These are phyloP conservation scores for Xylariaceae sp. DNA, from an alignment of 2,329 filamentous ascomycete genomes.

Conservation along the genomic window DNA sequence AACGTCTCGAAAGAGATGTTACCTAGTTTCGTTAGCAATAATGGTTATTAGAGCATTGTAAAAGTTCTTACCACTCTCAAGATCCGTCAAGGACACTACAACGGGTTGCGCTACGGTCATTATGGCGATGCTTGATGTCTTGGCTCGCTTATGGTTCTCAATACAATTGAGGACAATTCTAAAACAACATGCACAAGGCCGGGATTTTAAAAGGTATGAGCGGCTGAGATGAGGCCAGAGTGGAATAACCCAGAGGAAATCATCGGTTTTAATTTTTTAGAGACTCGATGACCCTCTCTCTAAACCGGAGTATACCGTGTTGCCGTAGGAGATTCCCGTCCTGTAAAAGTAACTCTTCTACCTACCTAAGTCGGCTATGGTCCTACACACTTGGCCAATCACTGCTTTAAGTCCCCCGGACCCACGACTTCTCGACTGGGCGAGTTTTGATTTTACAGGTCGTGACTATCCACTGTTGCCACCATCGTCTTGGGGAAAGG, in stretches of 20 bases:
- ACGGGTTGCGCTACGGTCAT: constrained; percentile 63
- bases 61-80: constrained; percentile 59
- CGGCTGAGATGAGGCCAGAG: constrained; percentile 1
- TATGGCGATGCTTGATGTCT: constrained; percentile 10
- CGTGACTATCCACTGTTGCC: too few relatives aligned
- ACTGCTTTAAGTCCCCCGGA: background rate
- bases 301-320: constrained; percentile 32
- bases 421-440: background rate
- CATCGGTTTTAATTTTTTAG: constrained; percentile 35
- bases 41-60: background rate
- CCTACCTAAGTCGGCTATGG: constrained; percentile 10
- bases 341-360: constrained; percentile 3
- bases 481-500: too few relatives aligned
- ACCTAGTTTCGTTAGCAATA: constrained; percentile 51
- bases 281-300: background rate
- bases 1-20: constrained; percentile 72
- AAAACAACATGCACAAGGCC: background rate
- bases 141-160: background rate
- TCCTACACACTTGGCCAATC: constrained; percentile 8
- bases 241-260: constrained; percentile 35
- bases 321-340: constrained; percentile 30
- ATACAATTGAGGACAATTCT: background rate
- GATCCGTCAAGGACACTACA: constrained; percentile 66
- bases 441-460: too few relatives aligned
- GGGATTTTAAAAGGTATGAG: background rate